These are phyloP conservation scores for Wallemia mellicola DNA, from an alignment of 1,284 basidiomycete genomes.

Conservation along the genomic window DNA sequence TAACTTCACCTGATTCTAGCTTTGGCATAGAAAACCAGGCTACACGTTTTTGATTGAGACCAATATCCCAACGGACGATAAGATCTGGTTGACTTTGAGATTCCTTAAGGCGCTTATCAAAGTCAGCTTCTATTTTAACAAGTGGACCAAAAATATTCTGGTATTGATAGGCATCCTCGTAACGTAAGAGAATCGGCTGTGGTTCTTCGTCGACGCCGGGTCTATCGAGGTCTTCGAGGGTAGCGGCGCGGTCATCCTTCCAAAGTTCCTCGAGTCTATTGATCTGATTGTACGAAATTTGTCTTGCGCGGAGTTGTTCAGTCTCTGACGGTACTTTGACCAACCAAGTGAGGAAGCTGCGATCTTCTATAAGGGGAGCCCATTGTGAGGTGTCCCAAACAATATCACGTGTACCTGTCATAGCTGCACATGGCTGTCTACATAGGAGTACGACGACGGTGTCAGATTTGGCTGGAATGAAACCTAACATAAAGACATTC, in stretches of 20 bases:
- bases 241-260: slow-evolving; percentile 84
- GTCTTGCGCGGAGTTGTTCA: slow-evolving; percentile 75
- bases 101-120: slow-evolving; percentile 90
- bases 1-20: slow-evolving; percentile 88
- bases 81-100: slow-evolving; percentile 95
- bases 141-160: slow-evolving; percentile 96
- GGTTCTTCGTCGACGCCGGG: slow-evolving; percentile 90
- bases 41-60: slow-evolving; percentile 86
- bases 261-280: slow-evolving; percentile 91
- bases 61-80: slow-evolving; percentile 83
- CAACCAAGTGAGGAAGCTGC: slow-evolving; percentile 92
- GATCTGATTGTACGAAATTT: slow-evolving; percentile 88
- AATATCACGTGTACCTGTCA: slow-evolving; percentile 65
- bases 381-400: slow-evolving; percentile 83
- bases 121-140: slow-evolving; percentile 98
- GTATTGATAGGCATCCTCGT: slow-evolving; percentile 97
- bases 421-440: slow-evolving; percentile 88
- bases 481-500: slow-evolving; percentile 96
- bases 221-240: slow-evolving; percentile 83
- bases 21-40: slow-evolving; percentile 93
- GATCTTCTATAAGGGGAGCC: slow-evolving; percentile 94
- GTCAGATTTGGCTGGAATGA: slow-evolving; percentile 96
- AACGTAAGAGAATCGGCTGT: slow-evolving; percentile 53
- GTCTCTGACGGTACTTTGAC: slow-evolving; percentile 89
- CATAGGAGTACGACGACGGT: slow-evolving; percentile 96